Base-by-base conservation (phyloP, 2,329 filamentous ascomycete genomes). In the Verticillium tricorpus region DNA sequence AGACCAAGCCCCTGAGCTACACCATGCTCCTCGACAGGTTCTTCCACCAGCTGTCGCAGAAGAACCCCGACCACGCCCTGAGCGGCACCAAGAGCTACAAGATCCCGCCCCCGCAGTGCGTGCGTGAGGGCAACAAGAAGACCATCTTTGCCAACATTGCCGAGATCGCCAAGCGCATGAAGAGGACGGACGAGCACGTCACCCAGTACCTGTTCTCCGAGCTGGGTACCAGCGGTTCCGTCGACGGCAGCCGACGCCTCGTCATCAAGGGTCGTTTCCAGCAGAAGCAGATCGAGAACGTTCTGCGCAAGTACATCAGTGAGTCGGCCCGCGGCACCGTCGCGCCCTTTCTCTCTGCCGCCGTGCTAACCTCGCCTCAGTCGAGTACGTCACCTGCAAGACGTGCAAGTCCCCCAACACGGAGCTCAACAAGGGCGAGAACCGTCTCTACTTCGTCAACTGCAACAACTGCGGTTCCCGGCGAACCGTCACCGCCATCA, bases 201-300 rank as follows among this genome's bases (percentile, higher is more conserved):
- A 98, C 93, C 60, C 90, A 94, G 71, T 65, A 65, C 60, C 81
- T 99, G 67, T 97, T 99, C 79, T 93, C 95, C 68, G 95, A 99
- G 79, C 86, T 99, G 88, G 95, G 95, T 83, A 99, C 95, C 68
- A 96, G 88, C 74, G 95, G 95, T 77, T 96, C 91, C 75, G 93
- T 97, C 61, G 95, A 97, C 80, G 95, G 94, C 70, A 92, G 86
- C 79, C 88, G 93, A 78, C 89, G 94, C 74, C 80, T 99, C 72
- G 93, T 99, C 74, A 99, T 99, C 86, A 97, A 97, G 85, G 95
- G 95, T 84, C 92, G 95, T 74, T 99, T 99, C 90, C 94, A 98
- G 79, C 94, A 98, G 82, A 97, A 97, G 82, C 94, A 98, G 83
- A 93, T 98, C 74, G 95, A 99, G 83, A 97, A 96, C 79, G 93